Percentiles rank a stretch among this genome's conserved stretches.
These are phyloP conservation scores for Biscogniauxia mediterranea DNA, from an alignment of 2,329 filamentous ascomycete species.

Conservation along the genomic window DNA sequence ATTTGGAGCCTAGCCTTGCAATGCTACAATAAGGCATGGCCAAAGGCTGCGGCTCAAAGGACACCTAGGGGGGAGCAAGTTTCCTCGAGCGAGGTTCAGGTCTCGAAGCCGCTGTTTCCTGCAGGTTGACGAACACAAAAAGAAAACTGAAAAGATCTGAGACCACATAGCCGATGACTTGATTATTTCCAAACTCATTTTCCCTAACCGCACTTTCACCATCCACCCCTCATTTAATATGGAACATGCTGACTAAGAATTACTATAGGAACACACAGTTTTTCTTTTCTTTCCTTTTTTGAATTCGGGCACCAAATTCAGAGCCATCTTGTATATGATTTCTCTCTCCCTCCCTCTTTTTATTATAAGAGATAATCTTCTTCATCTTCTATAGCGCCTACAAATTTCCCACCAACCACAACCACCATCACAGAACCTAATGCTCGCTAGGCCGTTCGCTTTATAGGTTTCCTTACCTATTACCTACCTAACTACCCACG, in stretches of 20 bases:
- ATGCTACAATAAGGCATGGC: constrained; percentile 45
- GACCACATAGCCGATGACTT: constrained; percentile 36
- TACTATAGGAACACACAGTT: background rate
- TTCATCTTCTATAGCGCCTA: no score
- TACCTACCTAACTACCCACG: no score
- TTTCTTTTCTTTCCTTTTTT: background rate
- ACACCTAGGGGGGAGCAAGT: background rate
- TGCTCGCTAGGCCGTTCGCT: no score
- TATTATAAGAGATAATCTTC: no score
- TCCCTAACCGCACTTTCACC: constrained; percentile 6
- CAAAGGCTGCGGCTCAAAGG: constrained; percentile 61
- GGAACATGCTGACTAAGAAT: background rate
- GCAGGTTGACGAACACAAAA: constrained; percentile 48
- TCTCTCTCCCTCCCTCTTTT: background rate
- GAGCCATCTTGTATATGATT: background rate
- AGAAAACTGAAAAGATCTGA: constrained; percentile 78
- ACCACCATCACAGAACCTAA: background rate
- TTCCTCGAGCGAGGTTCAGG: constrained; percentile 24
- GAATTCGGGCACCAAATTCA: background rate
- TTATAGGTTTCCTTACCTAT: background rate
- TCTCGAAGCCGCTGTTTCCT: constrained; percentile 50
- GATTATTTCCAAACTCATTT: background rate
- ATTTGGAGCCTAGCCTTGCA: constrained; percentile 52
- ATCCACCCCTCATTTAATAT: constrained; percentile 5
- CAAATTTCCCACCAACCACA: no score